Conservation (phyloP, 2,329 filamentous ascomycete genomes). For the Shiraia bambusicola region DNA sequence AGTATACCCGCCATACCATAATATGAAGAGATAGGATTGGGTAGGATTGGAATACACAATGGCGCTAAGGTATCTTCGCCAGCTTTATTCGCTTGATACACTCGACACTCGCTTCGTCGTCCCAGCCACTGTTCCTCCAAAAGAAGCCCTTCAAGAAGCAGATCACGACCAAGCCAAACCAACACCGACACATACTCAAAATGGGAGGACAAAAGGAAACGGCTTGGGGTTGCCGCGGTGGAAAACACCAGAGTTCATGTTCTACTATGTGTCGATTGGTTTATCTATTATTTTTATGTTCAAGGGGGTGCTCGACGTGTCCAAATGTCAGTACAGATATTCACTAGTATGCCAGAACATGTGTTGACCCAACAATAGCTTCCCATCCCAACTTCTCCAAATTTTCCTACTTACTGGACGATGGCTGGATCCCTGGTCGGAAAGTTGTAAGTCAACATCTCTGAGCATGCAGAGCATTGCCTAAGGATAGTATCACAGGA, state of each 20-base stretch:
- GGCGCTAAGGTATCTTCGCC: slow-evolving; percentile 51
- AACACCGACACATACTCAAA: slow-evolving; percentile 25
- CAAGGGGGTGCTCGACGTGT: slow-evolving; percentile 83
- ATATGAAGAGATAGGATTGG: slow-evolving; percentile 26
- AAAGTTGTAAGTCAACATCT: slow-evolving; percentile 66
- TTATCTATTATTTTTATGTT: slow-evolving; percentile 81
- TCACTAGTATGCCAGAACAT: background rate
- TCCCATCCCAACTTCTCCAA: slow-evolving; percentile 78
- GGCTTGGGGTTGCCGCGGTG: slow-evolving; percentile 69
- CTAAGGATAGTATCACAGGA: slow-evolving; percentile 60
- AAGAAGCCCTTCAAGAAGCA: slow-evolving; percentile 40
- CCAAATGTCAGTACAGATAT: slow-evolving; percentile 61
- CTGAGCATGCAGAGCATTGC: background rate
- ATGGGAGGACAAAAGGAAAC: slow-evolving; percentile 39
- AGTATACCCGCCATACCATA: background rate
- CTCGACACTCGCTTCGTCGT: slow-evolving; percentile 73
- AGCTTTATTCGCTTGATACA: slow-evolving; percentile 65
- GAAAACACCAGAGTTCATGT: slow-evolving; percentile 80
- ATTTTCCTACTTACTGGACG: slow-evolving; percentile 68
- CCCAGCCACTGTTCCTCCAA: slow-evolving; percentile 65
- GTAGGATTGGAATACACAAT: slow-evolving; percentile 28
- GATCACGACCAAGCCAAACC: slow-evolving; percentile 37
- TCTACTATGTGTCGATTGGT: slow-evolving; percentile 73
- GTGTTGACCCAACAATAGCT: slow-evolving; percentile 52
- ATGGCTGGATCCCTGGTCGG: slow-evolving; percentile 89